Base-by-base conservation (phyloP, 2,329 filamentous ascomycete genomes). In the Penicillium paneum region DNA sequence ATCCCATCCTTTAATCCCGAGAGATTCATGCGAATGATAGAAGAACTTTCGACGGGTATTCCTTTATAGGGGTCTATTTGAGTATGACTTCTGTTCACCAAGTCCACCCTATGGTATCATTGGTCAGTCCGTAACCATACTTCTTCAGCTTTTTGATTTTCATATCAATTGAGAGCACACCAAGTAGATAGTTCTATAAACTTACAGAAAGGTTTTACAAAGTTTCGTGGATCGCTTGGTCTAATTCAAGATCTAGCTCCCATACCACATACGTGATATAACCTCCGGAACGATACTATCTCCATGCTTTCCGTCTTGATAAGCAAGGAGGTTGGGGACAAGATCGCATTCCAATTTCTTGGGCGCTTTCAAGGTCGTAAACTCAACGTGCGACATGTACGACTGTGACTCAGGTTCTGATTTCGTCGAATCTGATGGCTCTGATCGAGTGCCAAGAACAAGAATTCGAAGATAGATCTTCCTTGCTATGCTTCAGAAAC, bases 111-210 rank as follows among this genome's bases (percentile, higher is more conserved):
- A 11, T 44, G 17, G 51, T 17, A 45, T 54, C 44, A 8, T 45
- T n/a, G 8, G 13, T 24, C 17, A 35, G 79, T 1, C 78, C 21
- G 36, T 19, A 39, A 7, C 36, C 36, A 39, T 21, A 21, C 36
- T 21, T 39, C 36, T 12, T 39, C 11, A 21, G 36, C 36, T 21
- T 39, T 39, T 11, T 39, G 17, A 3, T 39, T 39, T 1, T 13
- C 10, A 19, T 19, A 12, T 21, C 36, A 38, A 12, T 38, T 7
- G 6, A 38, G 36, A 38, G 35, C 10, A 38, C 10, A 5, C 35
- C 3, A 38, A 4, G 8, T 11, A 21, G 3, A 38, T 13, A 26
- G 21, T n/a, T 41, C 13, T n/a, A 3, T 26, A n/a, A 41, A 41
- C 13, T 28, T 28, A 41, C 39, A 12, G 21, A 28, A 26, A 41